phyloP scores from a whole-genome alignment of 2,329 filamentous ascomycete species.

The Calonectria leucothoes region DNA sequence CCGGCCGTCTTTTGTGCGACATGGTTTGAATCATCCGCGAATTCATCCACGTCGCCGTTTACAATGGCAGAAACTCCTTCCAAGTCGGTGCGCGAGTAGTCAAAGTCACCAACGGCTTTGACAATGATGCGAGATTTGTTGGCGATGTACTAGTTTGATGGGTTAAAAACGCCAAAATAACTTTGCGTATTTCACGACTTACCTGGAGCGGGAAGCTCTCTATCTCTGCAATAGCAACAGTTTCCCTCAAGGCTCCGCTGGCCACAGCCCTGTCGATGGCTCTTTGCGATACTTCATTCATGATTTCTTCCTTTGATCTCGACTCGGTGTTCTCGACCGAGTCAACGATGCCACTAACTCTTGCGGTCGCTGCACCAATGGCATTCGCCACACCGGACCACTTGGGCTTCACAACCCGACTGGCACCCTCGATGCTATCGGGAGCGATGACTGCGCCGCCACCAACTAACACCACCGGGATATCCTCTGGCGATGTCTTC shows the following conservation, averaged over 20 bases:
- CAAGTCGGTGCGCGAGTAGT: constrained; percentile 18
- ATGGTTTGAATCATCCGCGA: constrained; percentile 8
- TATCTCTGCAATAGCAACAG: constrained; percentile 58
- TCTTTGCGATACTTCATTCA: background rate
- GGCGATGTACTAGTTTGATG: background rate
- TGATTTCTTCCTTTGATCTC: background rate
- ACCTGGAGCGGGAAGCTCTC: constrained; percentile 62
- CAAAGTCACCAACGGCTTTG: constrained; percentile 65
- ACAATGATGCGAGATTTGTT: constrained; percentile 65
- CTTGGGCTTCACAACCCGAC: background rate
- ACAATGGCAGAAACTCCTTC: background rate
- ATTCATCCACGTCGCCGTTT: background rate
- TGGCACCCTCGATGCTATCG: constrained; percentile 1
- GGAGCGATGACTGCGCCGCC: constrained; percentile 13
- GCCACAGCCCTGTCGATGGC: constrained; percentile 34
- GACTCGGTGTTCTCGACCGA: constrained; percentile 13
- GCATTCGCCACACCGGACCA: constrained; percentile 18
- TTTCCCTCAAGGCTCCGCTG: constrained; percentile 49
- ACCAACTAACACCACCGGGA: constrained; percentile 17
- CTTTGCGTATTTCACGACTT: constrained; percentile 28
- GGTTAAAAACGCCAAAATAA: background rate
- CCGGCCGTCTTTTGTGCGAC: background rate
- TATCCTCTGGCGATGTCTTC: constrained; percentile 17
- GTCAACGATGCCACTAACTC: constrained; percentile 4
- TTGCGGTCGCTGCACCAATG: constrained; percentile 14